Base-by-base conservation (phyloP, 495 filamentous ascomycete genomes). In the Aspergillus nidulans region DNA sequence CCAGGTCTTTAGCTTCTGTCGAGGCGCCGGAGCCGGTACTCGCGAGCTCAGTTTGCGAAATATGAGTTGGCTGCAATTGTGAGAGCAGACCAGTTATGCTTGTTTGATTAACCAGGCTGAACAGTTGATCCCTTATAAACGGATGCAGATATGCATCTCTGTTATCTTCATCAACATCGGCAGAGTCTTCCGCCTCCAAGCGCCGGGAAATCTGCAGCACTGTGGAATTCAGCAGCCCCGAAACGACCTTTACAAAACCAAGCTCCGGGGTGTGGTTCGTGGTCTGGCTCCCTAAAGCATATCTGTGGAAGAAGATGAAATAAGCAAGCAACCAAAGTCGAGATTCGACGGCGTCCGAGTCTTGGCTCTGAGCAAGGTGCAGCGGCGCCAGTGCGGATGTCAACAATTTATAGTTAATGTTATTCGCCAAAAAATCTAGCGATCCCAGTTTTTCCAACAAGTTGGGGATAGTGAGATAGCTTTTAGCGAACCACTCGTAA, bases 321-420 rank as follows among this genome's bases (percentile, higher is more conserved):
- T 95, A 88, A 19, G 87, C 80, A 45, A 96, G 70, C 19, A 98
- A 75, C 87, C 91, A 95, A 19, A 91, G 71, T 15, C 78, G 77
- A 43, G 62, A 61, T 48, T 72, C 62, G 9, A 61, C 63, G 28
- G 76, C 71, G 2, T 69, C 62, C 7, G 58, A 43, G 39, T 44
- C 60, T 18, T 55, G 43, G 20, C 53, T 55, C 20, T 23, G 57
- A 47, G 46, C 39, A 16, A 25, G 3, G 13, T 68, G 56, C n/a
- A 66, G 53, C 41, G 71, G 38, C 15, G 69, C 69, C 32, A 85
- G 52, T 1, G 80, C 74, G 43, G 68, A 71, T 1, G 79, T 77
- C 8, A 86, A 65, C 46, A 81, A 60, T 46, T 78, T 78, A 51
- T 80, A 81, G 49, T 83, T 80, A 23, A 82, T 74, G 19, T 65